A percentile compares a stretch with the other conserved stretches of the same genome.
These are phyloP conservation scores for Aspergillus sp. DNA, from an alignment of 2,329 filamentous ascomycete species.

Conservation along the genomic window DNA sequence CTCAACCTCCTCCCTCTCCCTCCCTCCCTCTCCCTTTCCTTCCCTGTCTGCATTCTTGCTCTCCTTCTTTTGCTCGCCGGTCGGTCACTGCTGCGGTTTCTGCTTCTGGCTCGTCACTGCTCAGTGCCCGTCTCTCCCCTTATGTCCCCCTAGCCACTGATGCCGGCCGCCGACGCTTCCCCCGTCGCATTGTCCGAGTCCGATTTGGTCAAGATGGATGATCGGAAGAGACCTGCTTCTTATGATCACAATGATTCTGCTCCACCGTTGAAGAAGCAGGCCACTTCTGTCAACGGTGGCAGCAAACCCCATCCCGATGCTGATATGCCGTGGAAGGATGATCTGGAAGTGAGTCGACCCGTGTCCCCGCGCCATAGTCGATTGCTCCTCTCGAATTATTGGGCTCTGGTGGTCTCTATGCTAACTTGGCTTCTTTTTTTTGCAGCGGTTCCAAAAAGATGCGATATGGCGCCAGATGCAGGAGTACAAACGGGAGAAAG, in stretches of 20 bases:
- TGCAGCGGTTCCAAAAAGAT: conserved; percentile 83
- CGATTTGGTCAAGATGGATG: conserved; percentile 91
- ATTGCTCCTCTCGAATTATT: too few species aligned
- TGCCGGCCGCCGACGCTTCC: conserved; percentile 72
- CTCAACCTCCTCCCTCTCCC: conserved; percentile 19
- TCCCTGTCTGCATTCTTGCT: conserved; percentile 3
- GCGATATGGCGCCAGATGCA: conserved; percentile 96
- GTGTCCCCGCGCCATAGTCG: too few species aligned
- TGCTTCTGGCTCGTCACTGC: conserved; percentile 23
- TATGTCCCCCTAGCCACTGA: conserved; percentile 55
- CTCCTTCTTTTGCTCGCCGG: conserved; percentile 7
- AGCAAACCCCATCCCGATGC: conserved; percentile 55
- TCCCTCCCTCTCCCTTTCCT: conserved; percentile 12
- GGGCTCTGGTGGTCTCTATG: too few species aligned
- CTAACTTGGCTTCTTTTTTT: too few species aligned
- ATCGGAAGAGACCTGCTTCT: conserved; percentile 90
- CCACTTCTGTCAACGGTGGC: conserved; percentile 63
- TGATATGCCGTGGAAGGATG: conserved; percentile 62
- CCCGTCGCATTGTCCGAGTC: conserved; percentile 66
- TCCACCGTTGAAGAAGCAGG: conserved; percentile 85
- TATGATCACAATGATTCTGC: conserved; percentile 71
- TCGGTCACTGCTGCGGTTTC: conserved; percentile 18
- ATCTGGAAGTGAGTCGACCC: conserved; percentile 56
- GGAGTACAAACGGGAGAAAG: conserved; percentile 88
- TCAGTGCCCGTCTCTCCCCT: conserved; percentile 24